Evolutionary conservation across 495 filamentous ascomycete species (phyloP).

Genomic region (Neurospora sp.): DNA sequence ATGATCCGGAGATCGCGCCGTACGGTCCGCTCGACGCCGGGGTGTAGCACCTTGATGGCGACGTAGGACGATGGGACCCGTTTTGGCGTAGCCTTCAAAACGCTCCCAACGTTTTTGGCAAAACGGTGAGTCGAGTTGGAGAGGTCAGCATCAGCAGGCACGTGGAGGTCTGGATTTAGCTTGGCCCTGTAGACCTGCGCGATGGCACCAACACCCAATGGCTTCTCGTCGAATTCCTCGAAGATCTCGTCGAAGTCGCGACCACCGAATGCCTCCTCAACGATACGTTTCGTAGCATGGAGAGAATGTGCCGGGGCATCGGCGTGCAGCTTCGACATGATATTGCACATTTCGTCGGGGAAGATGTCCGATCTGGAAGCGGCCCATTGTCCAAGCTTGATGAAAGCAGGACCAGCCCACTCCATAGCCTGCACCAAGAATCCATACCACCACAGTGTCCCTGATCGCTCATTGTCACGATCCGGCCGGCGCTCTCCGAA

Average conservation of each 20-base stretch:
- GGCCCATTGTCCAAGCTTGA: constrained; percentile 99
- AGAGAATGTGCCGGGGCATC: constrained; percentile 88
- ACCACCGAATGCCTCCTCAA: constrained; percentile 71
- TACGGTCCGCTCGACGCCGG: constrained; percentile 79
- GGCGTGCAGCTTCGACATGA: constrained; percentile 94
- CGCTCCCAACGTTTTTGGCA: constrained; percentile 64
- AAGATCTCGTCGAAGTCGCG: constrained; percentile 83
- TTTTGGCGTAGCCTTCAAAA: constrained; percentile 76
- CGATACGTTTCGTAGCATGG: constrained; percentile 63
- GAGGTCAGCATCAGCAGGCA: constrained; percentile 48
- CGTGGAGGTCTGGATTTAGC: constrained; percentile 68
- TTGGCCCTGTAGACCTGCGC: constrained; percentile 97
- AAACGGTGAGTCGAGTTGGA: constrained; percentile 47
- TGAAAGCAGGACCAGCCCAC: constrained; percentile 87
- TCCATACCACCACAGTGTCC: constrained; percentile 90
- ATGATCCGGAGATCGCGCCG: constrained; percentile 87
- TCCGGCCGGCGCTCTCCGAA: constrained; percentile 50
- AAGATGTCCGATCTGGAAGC: constrained; percentile 96
- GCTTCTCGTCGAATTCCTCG: constrained; percentile 86
- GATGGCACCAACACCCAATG: constrained; percentile 90
- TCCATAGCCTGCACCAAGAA: constrained; percentile 90
- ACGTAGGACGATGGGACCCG: constrained; percentile 88
- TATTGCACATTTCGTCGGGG: constrained; percentile 80
- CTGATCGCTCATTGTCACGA: constrained; percentile 59
- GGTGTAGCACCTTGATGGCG: constrained; percentile 93